Base-by-base conservation (phyloP, 179 eudicot species). In the Monotropa hypopitys region DNA sequence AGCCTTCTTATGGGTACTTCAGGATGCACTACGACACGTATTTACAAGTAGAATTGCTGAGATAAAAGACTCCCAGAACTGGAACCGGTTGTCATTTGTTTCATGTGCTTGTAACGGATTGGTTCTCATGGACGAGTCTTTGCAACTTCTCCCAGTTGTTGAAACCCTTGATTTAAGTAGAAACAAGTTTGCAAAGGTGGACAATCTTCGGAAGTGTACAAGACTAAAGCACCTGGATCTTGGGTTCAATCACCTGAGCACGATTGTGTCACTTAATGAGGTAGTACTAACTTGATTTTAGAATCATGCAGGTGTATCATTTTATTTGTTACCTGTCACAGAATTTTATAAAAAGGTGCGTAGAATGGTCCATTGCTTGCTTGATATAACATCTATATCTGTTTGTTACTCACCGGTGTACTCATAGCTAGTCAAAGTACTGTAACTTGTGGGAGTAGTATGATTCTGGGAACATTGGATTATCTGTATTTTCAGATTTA, bases 101-200 rank as follows among this genome's bases (percentile, higher is more conserved):
- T 95, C 99, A 20, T 90, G 97, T 81, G 97, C 99, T 53, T 86
- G 88, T 80, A 95, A 95, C 79, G 89, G 90, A 51, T 82, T 93
- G 86, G 82, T 92, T 82, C 91, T 95, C 70, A 92, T 91, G 99
- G 99, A 95, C 70, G 99, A 95, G 81, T 95, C 99, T 26, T 79
- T 95, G 82, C 94, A 89, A 77, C 97, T 95, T 65, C 97, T 95
- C 79, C 91, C 97, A 4, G 90, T 82, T 54, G 93, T 91, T 82
- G 99, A 95, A 83, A 92, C 90, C 68, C 93, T 95, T 86, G 99
- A 95, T 83, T 85, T 95, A 75, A 93, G 99, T 81, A 84, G 99
- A 75, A 95, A 95, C 88, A 92, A 89, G 88, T 90, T 95, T 81
- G 82, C 97, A 26, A 93, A 89, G 85, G 93, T 86, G 78, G 95